Evolutionary conservation across 2,329 filamentous ascomycete species (phyloP), one percentile per base, ranked within the genome.

Genomic region (Penicillium corylophilum): DNA sequence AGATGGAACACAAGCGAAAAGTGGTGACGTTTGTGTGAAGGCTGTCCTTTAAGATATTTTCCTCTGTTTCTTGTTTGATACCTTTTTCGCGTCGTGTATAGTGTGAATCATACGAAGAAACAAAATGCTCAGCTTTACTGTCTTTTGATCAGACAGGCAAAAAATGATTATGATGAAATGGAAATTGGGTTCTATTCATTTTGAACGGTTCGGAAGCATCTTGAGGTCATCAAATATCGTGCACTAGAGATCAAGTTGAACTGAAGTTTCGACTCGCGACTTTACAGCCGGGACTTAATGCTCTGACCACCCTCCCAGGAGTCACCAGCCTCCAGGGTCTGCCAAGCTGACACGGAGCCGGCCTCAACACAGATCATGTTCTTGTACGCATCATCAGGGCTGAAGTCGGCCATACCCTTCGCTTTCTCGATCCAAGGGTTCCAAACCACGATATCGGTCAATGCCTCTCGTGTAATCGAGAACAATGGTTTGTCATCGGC

Each of bases 351-450:
- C 16, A 97, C 93, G 9, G 86, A 82, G 12, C 94, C 94, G 2
- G 93, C 89, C 79, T 99, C 94, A 45, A 97, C 83, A 69, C 94
- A 97, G 39, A 99, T 78, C 90, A 97, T 96, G 53, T 90, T 84
- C 79, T 90, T 90, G 79, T 87, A 97, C 33, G 89, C 94, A 48
- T 92, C 88, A 67, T 95, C 88, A 44, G 94, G 94, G 52, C 82
- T 82, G 70, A 97, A 96, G 72, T 99, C 94, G 46, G 78, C 85
- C 76, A 96, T 95, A 5, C 81, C 81, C 63, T 85, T 83, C 1
- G 89, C 85, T 78, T 95, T 95, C 57, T 92, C 89, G 36, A 81
- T 80, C 91, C 93, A 96, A 1, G 94, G 94, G 74, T 99, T 99
- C 94, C 94, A 99, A 26, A 97, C 88, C 1, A 96, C 93, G 15